These are phyloP conservation scores for Tylopilus sp. DNA, from an alignment of 1,284 basidiomycete species.

Conservation along the genomic window DNA sequence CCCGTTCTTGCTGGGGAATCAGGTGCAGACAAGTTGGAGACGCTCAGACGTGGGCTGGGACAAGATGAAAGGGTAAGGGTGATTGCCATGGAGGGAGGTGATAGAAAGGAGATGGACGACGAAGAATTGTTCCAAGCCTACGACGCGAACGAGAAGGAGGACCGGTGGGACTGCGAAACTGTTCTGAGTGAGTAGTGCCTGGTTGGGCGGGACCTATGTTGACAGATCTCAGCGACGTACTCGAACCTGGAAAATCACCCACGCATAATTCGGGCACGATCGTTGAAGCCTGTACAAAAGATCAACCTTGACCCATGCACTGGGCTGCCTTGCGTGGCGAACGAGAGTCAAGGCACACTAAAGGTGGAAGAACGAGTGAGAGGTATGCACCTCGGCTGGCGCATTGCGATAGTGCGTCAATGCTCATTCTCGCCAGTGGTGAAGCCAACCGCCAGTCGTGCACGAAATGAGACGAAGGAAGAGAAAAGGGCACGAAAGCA, in stretches of 20 bases:
- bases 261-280: slow-evolving; percentile 69
- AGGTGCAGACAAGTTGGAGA: slow-evolving; percentile 74
- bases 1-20: slow-evolving; percentile 68
- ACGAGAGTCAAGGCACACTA: slow-evolving; percentile 22
- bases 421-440: slow-evolving; percentile 26
- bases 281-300: slow-evolving; percentile 51
- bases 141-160: slow-evolving; percentile 55
- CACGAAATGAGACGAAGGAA: slow-evolving; percentile 78
- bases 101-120: slow-evolving; percentile 45
- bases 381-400: slow-evolving; percentile 17
- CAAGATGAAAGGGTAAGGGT: slow-evolving; percentile 52
- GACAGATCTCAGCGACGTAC: slow-evolving; percentile 74
- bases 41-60: slow-evolving; percentile 75
- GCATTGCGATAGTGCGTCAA: background rate
- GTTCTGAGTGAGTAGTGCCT: slow-evolving; percentile 69
- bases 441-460: slow-evolving; percentile 57
- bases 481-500: slow-evolving; percentile 87
- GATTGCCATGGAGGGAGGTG: slow-evolving; percentile 27
- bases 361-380: slow-evolving; percentile 32
- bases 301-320: slow-evolving; percentile 73
- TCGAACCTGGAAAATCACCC: slow-evolving; percentile 96
- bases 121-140: slow-evolving; percentile 51
- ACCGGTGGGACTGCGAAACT: slow-evolving; percentile 93
- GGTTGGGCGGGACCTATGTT: slow-evolving; percentile 3
- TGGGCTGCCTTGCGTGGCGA: slow-evolving; percentile 61